phyloP scores from a whole-genome alignment of 129 eudicot genomes.

The Ambrosia artemisiifolia region DNA sequence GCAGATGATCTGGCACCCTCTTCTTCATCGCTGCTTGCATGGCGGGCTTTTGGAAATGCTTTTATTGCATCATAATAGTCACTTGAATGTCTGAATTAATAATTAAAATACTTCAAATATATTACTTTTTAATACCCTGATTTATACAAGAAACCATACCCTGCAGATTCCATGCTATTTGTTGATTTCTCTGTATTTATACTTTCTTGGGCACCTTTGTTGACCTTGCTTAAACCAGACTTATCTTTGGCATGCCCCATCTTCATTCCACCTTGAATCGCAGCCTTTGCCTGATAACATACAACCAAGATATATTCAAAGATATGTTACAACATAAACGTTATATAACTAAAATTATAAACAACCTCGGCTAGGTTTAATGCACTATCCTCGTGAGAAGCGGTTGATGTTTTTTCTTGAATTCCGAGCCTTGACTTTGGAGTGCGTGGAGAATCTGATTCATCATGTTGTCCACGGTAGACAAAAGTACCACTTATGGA shows the following conservation, averaged over 20 bases:
- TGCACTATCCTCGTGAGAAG: slow-evolving; percentile 84
- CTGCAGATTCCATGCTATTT: slow-evolving; percentile 54
- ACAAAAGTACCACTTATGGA: slow-evolving; percentile 81
- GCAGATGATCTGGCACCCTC: slow-evolving; percentile 56
- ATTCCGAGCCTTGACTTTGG: slow-evolving; percentile 81
- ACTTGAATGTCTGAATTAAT: slow-evolving; percentile 44
- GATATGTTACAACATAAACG: background rate
- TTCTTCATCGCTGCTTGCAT: slow-evolving; percentile 58
- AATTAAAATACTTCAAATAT: background rate
- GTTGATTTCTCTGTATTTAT: slow-evolving; percentile 48
- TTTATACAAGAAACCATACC: slow-evolving; percentile 38
- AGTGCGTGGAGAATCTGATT: slow-evolving; percentile 76
- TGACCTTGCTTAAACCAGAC: slow-evolving; percentile 45
- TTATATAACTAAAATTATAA: background rate
- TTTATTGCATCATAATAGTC: slow-evolving; percentile 73
- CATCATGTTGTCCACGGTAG: slow-evolving; percentile 87
- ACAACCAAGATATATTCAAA: slow-evolving; percentile 14
- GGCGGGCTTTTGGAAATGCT: slow-evolving; percentile 70
- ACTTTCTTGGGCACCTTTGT: slow-evolving; percentile 55
- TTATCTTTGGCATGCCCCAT: slow-evolving; percentile 64
- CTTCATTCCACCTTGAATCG: slow-evolving; percentile 63
- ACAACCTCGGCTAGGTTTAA: slow-evolving; percentile 82
- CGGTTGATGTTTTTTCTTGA: slow-evolving; percentile 76
- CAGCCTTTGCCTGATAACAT: slow-evolving; percentile 81
- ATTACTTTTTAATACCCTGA: background rate